These are phyloP conservation scores for Huiozyma sinensis DNA, from an alignment of 805 yeast genomes.

Conservation along the genomic window DNA sequence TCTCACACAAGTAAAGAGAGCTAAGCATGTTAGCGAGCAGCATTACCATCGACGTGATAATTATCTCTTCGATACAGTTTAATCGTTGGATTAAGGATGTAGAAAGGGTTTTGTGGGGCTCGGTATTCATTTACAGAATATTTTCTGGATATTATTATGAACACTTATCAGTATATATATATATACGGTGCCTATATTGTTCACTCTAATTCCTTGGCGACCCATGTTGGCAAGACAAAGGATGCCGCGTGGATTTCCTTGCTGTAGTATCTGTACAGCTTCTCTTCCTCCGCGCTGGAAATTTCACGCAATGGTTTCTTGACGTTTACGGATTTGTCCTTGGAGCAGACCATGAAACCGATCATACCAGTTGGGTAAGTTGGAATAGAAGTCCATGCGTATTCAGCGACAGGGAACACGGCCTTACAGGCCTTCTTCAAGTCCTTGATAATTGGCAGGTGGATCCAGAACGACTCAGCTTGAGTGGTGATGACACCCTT, in stretches of 20 bases:
- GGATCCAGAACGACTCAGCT: constrained; percentile 93
- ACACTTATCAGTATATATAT: not conserved
- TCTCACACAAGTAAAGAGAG: too few species aligned
- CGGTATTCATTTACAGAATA: not conserved
- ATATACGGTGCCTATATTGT: not conserved
- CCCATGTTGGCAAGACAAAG: constrained; percentile 89
- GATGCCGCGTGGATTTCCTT: constrained; percentile 77
- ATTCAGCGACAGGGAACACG: constrained; percentile 86
- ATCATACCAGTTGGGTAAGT: constrained; percentile 96
- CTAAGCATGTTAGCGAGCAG: too few species aligned
- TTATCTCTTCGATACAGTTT: too few species aligned
- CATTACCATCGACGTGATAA: too few species aligned
- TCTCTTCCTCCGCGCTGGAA: constrained; percentile 48
- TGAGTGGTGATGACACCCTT: constrained; percentile 89
- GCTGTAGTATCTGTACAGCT: constrained; percentile 73
- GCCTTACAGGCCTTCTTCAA: constrained; percentile 71
- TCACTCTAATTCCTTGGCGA: constrained; percentile 39
- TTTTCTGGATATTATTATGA: not conserved
- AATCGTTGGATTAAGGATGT: not conserved
- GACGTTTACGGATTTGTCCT: constrained; percentile 56
- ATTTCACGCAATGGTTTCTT: constrained; percentile 58
- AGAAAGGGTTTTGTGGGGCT: not conserved
- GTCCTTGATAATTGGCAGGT: constrained; percentile 70
- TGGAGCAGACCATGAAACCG: constrained; percentile 95
- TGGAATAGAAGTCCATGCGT: constrained; percentile 87